Evolutionary conservation across 2,329 filamentous ascomycete genomes (phyloP).

Genomic region (Clarireedia hainanense): DNA sequence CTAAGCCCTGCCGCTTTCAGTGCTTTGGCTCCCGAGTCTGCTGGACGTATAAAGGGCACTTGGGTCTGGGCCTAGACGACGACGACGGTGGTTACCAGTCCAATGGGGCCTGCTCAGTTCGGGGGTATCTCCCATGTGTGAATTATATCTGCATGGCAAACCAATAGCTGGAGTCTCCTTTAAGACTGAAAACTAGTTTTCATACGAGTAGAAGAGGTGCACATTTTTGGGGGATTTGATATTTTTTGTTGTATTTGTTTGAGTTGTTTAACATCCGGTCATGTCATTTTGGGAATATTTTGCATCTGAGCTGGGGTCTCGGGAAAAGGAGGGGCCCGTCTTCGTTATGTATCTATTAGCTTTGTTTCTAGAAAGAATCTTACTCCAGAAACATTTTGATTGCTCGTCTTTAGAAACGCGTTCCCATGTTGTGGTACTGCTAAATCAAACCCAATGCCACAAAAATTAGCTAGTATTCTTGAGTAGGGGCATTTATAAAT

Average conservation of each 20-base stretch:
- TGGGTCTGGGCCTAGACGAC: slow-evolving; percentile 36
- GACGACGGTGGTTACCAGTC: background rate
- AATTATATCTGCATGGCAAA: background rate
- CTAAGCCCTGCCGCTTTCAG: slow-evolving; percentile 48
- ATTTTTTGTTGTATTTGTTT: background rate
- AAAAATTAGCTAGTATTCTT: too few species aligned
- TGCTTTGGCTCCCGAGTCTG: slow-evolving; percentile 39
- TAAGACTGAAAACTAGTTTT: too few species aligned
- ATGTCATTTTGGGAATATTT: background rate
- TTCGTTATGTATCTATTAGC: too few species aligned
- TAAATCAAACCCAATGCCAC: too few species aligned
- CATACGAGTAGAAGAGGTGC: too few species aligned
- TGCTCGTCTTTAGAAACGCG: too few species aligned
- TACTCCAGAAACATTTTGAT: too few species aligned
- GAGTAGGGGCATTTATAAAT: too few species aligned
- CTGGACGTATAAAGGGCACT: slow-evolving; percentile 35
- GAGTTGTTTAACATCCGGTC: background rate
- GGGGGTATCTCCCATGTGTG: background rate
- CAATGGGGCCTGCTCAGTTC: background rate
- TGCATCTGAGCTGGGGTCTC: background rate
- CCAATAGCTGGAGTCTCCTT: background rate
- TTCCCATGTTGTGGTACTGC: too few species aligned
- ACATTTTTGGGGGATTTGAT: background rate
- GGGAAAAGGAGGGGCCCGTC: background rate
- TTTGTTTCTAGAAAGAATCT: too few species aligned